Evolutionary conservation across 2,329 filamentous ascomycete genomes (phyloP).

Genomic region (Aspergillus puulaauensis): DNA sequence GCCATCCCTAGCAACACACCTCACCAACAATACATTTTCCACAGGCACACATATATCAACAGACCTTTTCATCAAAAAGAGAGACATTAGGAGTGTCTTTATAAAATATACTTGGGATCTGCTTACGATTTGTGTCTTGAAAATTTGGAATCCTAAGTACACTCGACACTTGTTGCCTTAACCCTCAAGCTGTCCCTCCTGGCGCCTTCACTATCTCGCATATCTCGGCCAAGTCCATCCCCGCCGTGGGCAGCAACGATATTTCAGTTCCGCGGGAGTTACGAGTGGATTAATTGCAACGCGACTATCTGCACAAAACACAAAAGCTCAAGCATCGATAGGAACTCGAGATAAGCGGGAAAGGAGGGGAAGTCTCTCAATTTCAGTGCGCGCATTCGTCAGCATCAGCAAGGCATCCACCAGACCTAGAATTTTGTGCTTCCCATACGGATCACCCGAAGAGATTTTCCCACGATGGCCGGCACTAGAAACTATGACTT

Average conservation of each 20-base stretch:
- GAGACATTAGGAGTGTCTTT: not conserved
- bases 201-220: not conserved
- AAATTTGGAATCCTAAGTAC: not conserved
- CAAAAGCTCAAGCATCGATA: not conserved
- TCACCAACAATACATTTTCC: not conserved
- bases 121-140: not conserved
- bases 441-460: not conserved
- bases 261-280: not conserved
- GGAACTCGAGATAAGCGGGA: not conserved
- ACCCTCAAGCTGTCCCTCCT: not conserved
- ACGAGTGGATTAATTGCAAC: not conserved
- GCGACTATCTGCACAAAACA: not conserved
- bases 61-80: not conserved
- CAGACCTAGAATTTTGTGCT: not conserved
- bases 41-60: not conserved
- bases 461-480: conserved; percentile 63
- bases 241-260: not conserved
- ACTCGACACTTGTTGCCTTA: not conserved
- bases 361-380: conserved; percentile 3
- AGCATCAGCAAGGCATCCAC: not conserved
- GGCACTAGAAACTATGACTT: conserved; percentile 99
- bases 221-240: not conserved
- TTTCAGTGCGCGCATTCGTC: not conserved
- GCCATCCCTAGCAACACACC: conserved; percentile 4
- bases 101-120: not conserved